Base-by-base conservation (phyloP, 495 filamentous ascomycete genomes). In the Xylaria venustula region DNA sequence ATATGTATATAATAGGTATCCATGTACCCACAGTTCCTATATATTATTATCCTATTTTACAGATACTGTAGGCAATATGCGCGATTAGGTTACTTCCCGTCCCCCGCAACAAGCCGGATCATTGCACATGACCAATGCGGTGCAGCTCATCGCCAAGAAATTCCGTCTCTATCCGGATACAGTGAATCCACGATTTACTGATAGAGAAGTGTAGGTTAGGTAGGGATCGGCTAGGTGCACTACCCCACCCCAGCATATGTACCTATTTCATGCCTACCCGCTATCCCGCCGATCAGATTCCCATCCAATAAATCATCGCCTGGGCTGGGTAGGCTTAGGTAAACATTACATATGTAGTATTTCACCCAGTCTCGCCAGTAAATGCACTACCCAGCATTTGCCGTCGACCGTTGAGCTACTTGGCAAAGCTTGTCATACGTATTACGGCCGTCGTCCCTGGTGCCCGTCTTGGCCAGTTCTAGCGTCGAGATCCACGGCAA, bases 401-500 rank as follows among this genome's bases (percentile, higher is more conserved):
- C 47, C 46, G 47, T 52, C 47, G 9, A 34, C 32, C 34, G 54
- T 15, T 14, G 34, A 45, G 36, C 20, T 36, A 54, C 69, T 71
- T 71, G 69, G 69, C 69, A 71, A 71, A 69, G 69, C 69, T 71
- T 71, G 58, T 71, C 67, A 64, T 64, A 64, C 69, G 64, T 71
- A n/a, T n/a, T n/a, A n/a, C n/a, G 66, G 69, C 51, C 34, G 44
- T 34, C 30, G 19, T 48, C 48, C 30, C 34, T 20, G 28, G 37
- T 49, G 30, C 45, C 54, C 54, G 54, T 49, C 54, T 58, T 58
- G 44, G 55, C 55, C 30, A 19, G 15, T 37, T 25, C 22, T 37
- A 42, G 14, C 11, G 41, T 36, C 9, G 15, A 28, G 12, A 36
- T 46, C 54, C 47, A 57, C 28, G 2, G 26, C 54, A 36, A 57